A percentile compares a stretch with the other conserved stretches of the same genome.
Evolutionary conservation across 306 rosid species (phyloP).

Genomic region (Cicer cuneatum): DNA sequence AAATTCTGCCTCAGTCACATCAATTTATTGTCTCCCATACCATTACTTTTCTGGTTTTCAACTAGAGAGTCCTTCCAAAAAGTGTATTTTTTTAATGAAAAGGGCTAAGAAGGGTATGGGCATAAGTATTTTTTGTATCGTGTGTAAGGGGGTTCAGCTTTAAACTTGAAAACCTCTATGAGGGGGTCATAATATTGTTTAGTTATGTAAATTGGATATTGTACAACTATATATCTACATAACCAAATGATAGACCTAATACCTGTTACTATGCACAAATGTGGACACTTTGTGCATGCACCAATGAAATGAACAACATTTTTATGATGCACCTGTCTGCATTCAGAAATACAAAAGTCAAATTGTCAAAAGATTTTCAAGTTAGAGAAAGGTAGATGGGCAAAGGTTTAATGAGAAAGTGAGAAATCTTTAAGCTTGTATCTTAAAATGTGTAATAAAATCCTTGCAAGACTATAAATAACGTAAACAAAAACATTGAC

Average conservation of each 20-base stretch:
- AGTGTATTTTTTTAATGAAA: too few relatives aligned
- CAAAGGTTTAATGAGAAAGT: slow-evolving; percentile 28
- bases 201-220: slow-evolving; percentile 21
- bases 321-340: slow-evolving; percentile 91
- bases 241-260: slow-evolving; percentile 32
- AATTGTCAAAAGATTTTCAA: slow-evolving; percentile 26
- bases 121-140: too few relatives aligned
- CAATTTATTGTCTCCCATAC: background rate
- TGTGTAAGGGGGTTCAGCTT: slow-evolving; percentile 9
- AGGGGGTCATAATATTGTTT: background rate
- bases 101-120: background rate
- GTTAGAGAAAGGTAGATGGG: slow-evolving; percentile 17
- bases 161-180: background rate
- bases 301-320: slow-evolving; percentile 96
- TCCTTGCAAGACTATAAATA: background rate
- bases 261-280: slow-evolving; percentile 96
- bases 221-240: slow-evolving; percentile 26
- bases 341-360: slow-evolving; percentile 44
- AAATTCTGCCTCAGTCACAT: background rate
- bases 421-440: slow-evolving; percentile 12
- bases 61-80: background rate
- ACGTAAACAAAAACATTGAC: slow-evolving; percentile 28
- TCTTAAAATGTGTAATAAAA: slow-evolving; percentile 5
- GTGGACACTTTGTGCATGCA: slow-evolving; percentile 85
- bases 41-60: background rate